Conservation (phyloP, 2,329 filamentous ascomycete genomes). For the Pseudogymnoascus sp. region DNA sequence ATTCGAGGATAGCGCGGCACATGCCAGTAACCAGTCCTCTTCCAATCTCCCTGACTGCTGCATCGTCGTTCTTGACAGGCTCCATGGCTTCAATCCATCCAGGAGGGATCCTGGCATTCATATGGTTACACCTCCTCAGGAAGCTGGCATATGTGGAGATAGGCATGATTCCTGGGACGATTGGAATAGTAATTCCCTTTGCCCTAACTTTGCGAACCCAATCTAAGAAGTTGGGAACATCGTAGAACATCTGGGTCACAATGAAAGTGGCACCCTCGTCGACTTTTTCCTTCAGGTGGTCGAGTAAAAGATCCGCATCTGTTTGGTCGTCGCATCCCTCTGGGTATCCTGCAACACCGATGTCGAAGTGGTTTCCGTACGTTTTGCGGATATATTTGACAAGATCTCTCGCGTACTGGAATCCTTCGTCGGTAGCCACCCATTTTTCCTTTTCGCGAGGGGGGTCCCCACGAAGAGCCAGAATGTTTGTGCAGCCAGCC, state of each 20-base stretch:
- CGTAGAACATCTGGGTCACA: slow-evolving; percentile 99
- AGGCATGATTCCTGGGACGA: slow-evolving; percentile 83
- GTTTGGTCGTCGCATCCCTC: slow-evolving; percentile 93
- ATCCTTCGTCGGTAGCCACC: slow-evolving; percentile 79
- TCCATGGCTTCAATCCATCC: slow-evolving; percentile 77
- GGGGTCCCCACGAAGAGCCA: slow-evolving; percentile 87
- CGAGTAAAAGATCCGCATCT: slow-evolving; percentile 74
- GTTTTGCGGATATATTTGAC: slow-evolving; percentile 66
- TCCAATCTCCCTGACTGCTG: slow-evolving; percentile 81
- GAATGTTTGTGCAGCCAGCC: slow-evolving; percentile 92
- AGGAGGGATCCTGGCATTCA: slow-evolving; percentile 74
- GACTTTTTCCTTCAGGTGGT: slow-evolving; percentile 94
- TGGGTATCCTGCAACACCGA: slow-evolving; percentile 93
- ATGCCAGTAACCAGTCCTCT: slow-evolving; percentile 81
- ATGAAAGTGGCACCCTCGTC: slow-evolving; percentile 91
- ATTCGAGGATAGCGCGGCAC: slow-evolving; percentile 76
- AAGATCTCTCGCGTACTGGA: slow-evolving; percentile 86
- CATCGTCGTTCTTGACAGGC: slow-evolving; percentile 93
- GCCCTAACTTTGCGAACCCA: slow-evolving; percentile 85
- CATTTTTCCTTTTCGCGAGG: slow-evolving; percentile 90
- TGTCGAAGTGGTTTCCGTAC: slow-evolving; percentile 89
- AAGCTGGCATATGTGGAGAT: slow-evolving; percentile 96
- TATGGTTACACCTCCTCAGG: slow-evolving; percentile 81
- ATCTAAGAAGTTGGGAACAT: slow-evolving; percentile 85
- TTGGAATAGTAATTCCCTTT: slow-evolving; percentile 74